Conservation (phyloP, 2,329 filamentous ascomycete genomes). For the Fusarium papillatum region DNA sequence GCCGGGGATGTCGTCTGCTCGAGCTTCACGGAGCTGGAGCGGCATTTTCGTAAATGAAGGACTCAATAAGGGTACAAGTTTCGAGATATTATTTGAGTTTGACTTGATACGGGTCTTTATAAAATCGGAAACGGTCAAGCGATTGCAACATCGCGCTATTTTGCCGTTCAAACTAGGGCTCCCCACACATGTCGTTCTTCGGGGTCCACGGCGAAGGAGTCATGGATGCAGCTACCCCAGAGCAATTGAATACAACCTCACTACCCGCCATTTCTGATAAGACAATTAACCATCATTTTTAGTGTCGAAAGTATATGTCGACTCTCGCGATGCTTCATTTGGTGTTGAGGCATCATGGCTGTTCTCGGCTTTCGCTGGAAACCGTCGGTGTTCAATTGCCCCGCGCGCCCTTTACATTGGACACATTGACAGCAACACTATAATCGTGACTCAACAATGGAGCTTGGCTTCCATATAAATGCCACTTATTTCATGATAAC, state of each 20-base stretch:
- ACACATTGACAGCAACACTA: conserved; percentile 24
- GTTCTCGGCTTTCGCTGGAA: not conserved
- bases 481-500: not conserved
- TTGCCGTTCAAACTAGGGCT: not conserved
- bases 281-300: not conserved
- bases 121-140: not conserved
- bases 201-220: not conserved
- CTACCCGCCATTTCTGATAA: not conserved
- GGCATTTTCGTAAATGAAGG: conserved; percentile 31
- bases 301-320: too few relatives aligned
- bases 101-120: not conserved
- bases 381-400: conserved; percentile 1
- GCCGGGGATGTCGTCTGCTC: conserved; percentile 53
- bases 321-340: not conserved
- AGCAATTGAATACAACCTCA: not conserved
- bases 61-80: not conserved
- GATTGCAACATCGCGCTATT: not conserved
- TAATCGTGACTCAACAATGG: conserved; percentile 1
- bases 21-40: conserved; percentile 54
- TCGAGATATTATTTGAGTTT: not conserved
- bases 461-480: not conserved
- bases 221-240: conserved; percentile 9
- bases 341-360: not conserved
- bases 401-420: conserved; percentile 36
- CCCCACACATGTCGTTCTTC: conserved; percentile 9